Base-by-base conservation (phyloP, 768 basidiomycete species). In the Xerocomus brunneocitrinus region DNA sequence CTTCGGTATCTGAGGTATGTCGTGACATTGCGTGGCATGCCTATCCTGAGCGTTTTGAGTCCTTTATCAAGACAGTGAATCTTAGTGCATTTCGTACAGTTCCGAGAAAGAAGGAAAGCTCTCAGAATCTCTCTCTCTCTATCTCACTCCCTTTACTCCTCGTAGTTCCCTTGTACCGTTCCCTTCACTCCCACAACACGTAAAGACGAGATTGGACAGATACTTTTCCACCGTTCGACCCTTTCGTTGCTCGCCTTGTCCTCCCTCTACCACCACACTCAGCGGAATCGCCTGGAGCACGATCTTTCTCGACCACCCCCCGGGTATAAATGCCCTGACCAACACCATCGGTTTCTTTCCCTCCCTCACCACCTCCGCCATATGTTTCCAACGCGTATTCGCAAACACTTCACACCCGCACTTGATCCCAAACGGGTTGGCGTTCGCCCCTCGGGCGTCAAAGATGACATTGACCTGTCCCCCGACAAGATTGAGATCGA, bases 301-400 rank as follows among this genome's bases (percentile, higher is more conserved):
- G 10, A 67, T 52, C 53, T 67, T 67, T 49, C 67, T 65, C 24
- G 66, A 49, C 36, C 44, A 42, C 2, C 68, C 68, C 2, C 63
- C 68, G 0, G 68, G 54, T 27, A 69, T 57, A 44, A 65, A 66
- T 7, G 55, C 68, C 43, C 67, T 58, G 5, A 67, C 67, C 14
- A 69, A 39, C 2, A 69, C 54, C 39, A 56, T 49, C 16, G 55
- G 55, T 31, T 32, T 50, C 27, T 55, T 49, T 10, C 56, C 57
- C 16, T 56, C 57, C 43, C 32, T 54, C 8, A 56, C 58, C 32
- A 25, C 47, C 28, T 64, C 61, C 7, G 56, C 52, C 41, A 66
- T 58, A 22, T 47, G 56, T 44, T 60, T 63, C 68, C 66, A 67
- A 25, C 59, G 60, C n/a, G 48, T 48, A 19, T 63, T 55, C 8